These are phyloP conservation scores for Paragyromitra xinjiangensis DNA, from an alignment of 495 filamentous ascomycete species.

Conservation along the genomic window DNA sequence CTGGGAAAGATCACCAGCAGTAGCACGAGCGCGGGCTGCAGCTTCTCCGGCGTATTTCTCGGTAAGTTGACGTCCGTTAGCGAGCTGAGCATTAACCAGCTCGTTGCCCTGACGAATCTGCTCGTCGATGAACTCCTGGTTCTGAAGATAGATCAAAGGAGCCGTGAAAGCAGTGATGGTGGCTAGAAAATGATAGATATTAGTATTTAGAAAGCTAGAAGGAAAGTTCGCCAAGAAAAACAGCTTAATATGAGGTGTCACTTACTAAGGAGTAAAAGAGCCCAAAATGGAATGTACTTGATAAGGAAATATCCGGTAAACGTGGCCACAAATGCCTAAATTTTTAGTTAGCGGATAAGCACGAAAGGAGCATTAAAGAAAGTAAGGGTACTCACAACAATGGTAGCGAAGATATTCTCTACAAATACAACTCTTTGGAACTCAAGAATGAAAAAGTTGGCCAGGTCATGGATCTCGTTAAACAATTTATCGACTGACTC, in stretches of 20 bases:
- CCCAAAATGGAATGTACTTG: slow-evolving; percentile 94
- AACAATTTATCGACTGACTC: slow-evolving; percentile 81
- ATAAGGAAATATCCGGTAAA: slow-evolving; percentile 92
- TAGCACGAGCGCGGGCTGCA: slow-evolving; percentile 78
- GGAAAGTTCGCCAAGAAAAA: not conserved
- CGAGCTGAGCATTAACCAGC: slow-evolving; percentile 81
- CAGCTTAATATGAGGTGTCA: not conserved
- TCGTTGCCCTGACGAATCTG: slow-evolving; percentile 76
- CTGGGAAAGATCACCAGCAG: slow-evolving; percentile 81
- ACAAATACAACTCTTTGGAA: slow-evolving; percentile 93
- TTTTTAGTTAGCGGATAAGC: slow-evolving; percentile 27
- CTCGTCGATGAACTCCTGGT: slow-evolving; percentile 90
- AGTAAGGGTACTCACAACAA: slow-evolving; percentile 71
- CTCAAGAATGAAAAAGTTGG: slow-evolving; percentile 98
- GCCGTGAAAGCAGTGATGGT: slow-evolving; percentile 80
- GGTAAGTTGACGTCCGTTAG: slow-evolving; percentile 79
- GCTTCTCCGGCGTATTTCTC: slow-evolving; percentile 81
- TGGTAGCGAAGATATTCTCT: slow-evolving; percentile 85
- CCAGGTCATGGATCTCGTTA: slow-evolving; percentile 86
- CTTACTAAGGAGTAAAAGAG: slow-evolving; percentile 73
- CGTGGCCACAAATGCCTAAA: slow-evolving; percentile 77
- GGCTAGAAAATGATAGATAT: slow-evolving; percentile 53
- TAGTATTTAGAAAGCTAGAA: slow-evolving; percentile 1
- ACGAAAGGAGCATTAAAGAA: slow-evolving; percentile 19
- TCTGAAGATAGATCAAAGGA: slow-evolving; percentile 90